These are phyloP conservation scores for Polygonum aviculare DNA, from an alignment of 148 eudicot genomes.

Conservation along the genomic window DNA sequence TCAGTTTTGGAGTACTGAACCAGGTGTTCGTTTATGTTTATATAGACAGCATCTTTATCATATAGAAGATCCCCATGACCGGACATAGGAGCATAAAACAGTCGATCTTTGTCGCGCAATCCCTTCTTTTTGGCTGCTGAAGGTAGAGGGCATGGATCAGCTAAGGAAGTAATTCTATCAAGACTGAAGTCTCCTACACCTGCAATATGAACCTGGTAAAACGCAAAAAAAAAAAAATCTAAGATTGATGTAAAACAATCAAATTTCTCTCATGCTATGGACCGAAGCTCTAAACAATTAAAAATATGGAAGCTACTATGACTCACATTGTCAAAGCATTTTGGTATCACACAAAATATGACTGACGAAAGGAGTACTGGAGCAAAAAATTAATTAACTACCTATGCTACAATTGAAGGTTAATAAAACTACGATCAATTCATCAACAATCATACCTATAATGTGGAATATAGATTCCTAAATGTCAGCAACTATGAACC, in stretches of 20 bases:
- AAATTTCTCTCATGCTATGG: not conserved
- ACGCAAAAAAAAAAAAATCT: not conserved
- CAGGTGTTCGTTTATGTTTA: slow-evolving; percentile 76
- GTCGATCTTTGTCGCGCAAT: slow-evolving; percentile 85
- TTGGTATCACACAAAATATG: too few relatives aligned
- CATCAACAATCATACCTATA: not conserved
- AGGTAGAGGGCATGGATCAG: slow-evolving; percentile 97
- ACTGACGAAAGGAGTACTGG: too few relatives aligned
- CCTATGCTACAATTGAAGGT: not conserved
- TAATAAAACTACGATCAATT: not conserved
- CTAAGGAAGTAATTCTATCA: slow-evolving; percentile 57
- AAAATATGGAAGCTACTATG: not conserved
- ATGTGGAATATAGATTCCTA: not conserved
- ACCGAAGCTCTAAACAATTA: not conserved
- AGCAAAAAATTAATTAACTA: not conserved
- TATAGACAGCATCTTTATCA: slow-evolving; percentile 93
- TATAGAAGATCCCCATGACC: slow-evolving; percentile 84
- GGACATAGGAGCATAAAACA: slow-evolving; percentile 98
- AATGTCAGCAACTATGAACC: not conserved
- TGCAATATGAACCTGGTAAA: slow-evolving; percentile 76
- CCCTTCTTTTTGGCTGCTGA: slow-evolving; percentile 98
- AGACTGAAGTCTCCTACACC: slow-evolving; percentile 86
- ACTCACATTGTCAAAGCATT: not conserved
- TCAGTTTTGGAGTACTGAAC: slow-evolving; percentile 82
- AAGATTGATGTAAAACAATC: not conserved